Evolutionary conservation across 257 asterid genomes (phyloP).

Genomic region (Phtheirospermum japonicum): DNA sequence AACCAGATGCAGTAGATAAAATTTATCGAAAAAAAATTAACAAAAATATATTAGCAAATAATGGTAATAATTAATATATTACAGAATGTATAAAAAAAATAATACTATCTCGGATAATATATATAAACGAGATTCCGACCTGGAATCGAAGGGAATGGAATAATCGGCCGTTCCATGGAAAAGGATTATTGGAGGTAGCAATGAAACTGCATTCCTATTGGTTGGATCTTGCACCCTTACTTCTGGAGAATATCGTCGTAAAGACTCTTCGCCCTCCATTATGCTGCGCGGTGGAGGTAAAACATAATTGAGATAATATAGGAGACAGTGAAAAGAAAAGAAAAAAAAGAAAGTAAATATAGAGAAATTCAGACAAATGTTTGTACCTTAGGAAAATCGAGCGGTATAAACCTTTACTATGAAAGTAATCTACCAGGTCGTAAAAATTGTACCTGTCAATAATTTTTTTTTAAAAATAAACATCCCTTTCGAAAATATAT

Average conservation of each 20-base stretch:
- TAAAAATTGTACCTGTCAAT: constrained; percentile 72
- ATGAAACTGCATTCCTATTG: constrained; percentile 52
- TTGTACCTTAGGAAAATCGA: constrained; percentile 65
- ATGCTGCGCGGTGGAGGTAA: constrained; percentile 45
- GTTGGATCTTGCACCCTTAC: constrained; percentile 62
- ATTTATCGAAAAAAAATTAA: too few species aligned
- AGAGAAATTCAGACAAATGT: not conserved
- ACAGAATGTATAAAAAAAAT: not conserved
- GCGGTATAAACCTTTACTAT: constrained; percentile 79
- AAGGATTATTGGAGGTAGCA: constrained; percentile 76
- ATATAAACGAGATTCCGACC: constrained; percentile 39
- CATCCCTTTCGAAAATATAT: constrained; percentile 18
- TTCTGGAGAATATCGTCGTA: constrained; percentile 77
- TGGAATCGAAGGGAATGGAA: constrained; percentile 82
- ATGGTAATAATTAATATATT: too few species aligned
- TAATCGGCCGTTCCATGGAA: constrained; percentile 95
- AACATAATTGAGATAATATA: constrained; percentile 1
- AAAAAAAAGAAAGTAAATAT: not conserved
- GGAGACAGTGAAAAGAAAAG: not conserved
- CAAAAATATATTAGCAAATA: too few species aligned
- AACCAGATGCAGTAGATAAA: too few species aligned
- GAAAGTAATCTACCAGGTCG: constrained; percentile 73
- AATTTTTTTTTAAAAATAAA: constrained; percentile 14
- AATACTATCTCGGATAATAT: not conserved
- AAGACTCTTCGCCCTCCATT: constrained; percentile 94